Evolutionary conservation across 2,329 filamentous ascomycete genomes (phyloP).

Genomic region (Pseudocercospora pini-densiflorae): DNA sequence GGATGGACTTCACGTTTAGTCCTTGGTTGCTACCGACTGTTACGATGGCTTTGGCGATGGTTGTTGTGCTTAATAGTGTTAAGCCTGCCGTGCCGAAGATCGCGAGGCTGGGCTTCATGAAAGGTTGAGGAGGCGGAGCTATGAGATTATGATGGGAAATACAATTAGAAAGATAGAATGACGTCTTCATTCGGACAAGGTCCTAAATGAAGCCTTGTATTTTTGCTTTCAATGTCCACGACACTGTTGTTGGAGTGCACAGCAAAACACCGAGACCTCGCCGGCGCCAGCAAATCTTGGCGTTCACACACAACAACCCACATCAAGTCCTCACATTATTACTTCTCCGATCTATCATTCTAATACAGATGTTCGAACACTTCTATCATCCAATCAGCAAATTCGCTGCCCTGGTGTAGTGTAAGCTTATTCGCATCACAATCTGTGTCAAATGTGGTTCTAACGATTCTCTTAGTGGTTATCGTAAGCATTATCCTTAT

Average conservation of each 20-base stretch:
- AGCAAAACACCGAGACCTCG: not conserved
- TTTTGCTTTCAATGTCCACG: too few relatives aligned
- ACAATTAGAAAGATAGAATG: too few relatives aligned
- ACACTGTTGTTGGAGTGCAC: too few relatives aligned
- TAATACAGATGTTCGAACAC: not conserved
- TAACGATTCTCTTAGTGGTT: not conserved
- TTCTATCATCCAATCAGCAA: not conserved
- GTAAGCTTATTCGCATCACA: not conserved
- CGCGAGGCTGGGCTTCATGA: not conserved
- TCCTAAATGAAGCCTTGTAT: too few relatives aligned
- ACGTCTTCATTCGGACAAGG: too few relatives aligned
- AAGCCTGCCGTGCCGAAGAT: slow-evolving; percentile 3
- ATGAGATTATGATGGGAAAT: not conserved
- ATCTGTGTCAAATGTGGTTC: not conserved
- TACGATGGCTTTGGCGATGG: slow-evolving; percentile 3
- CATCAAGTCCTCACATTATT: not conserved
- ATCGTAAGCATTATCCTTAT: not conserved
- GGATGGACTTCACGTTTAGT: slow-evolving; percentile 9
- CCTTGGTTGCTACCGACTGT: slow-evolving; percentile 26
- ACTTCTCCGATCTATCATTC: not conserved
- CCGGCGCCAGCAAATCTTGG: not conserved
- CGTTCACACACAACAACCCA: not conserved
- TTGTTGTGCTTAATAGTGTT: slow-evolving; percentile 4
- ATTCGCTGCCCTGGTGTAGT: slow-evolving; percentile 1
- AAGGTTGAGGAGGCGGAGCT: not conserved